phyloP scores from a whole-genome alignment of 2,329 filamentous ascomycete species.

The Calonectria pteridis region DNA sequence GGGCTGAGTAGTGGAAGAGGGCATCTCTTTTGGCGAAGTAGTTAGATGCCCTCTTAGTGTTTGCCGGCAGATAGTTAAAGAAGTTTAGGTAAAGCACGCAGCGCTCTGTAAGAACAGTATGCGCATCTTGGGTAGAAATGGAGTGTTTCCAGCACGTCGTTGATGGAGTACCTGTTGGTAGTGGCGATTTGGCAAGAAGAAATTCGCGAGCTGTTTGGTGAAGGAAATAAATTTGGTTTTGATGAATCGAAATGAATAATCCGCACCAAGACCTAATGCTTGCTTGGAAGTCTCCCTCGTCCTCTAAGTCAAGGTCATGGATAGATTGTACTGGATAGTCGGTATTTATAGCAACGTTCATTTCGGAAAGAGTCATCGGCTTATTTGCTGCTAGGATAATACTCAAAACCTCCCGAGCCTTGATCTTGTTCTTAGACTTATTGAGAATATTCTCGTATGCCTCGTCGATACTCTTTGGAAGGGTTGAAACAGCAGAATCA shows the following conservation, averaged over 20 bases:
- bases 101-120: conserved; percentile 33
- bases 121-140: conserved; percentile 35
- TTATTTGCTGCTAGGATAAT: conserved; percentile 44
- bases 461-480: conserved; percentile 46
- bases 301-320: conserved; percentile 39
- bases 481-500: conserved; percentile 31
- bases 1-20: neutral
- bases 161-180: neutral
- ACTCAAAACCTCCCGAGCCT: conserved; percentile 36
- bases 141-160: conserved; percentile 36
- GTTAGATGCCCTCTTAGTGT: neutral
- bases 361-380: conserved; percentile 45
- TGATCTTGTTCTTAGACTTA: conserved; percentile 25
- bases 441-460: conserved; percentile 48
- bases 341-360: conserved; percentile 45
- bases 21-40: neutral
- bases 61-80: neutral
- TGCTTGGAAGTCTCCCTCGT: conserved; percentile 31
- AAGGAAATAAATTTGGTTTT: conserved; percentile 39
- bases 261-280: conserved; percentile 41
- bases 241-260: conserved; percentile 42
- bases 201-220: conserved; percentile 51
- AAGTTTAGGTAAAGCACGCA: neutral
- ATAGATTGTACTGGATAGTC: conserved; percentile 16
- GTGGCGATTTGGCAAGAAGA: conserved; percentile 36